phyloP scores from a whole-genome alignment of 2,329 filamentous ascomycete species.

The Aspergillus felis region DNA sequence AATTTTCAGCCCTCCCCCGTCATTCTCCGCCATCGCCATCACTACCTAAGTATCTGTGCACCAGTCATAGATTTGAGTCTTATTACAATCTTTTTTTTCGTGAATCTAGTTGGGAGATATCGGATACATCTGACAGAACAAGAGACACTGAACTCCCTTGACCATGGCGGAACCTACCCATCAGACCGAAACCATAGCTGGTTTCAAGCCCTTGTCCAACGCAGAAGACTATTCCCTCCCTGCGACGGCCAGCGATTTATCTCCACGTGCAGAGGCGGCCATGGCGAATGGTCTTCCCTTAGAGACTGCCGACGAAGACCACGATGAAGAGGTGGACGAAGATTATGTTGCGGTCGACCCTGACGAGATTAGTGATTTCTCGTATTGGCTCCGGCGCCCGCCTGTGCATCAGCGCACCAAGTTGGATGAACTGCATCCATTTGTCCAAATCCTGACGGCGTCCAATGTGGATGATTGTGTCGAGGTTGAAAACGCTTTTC shows the following conservation, averaged over 20 bases:
- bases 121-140: background rate
- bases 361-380: constrained; percentile 37
- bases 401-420: constrained; percentile 34
- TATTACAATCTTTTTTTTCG: background rate
- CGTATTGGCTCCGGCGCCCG: constrained; percentile 40
- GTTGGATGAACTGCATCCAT: constrained; percentile 63
- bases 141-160: background rate
- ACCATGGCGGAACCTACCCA: constrained; percentile 10
- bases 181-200: constrained; percentile 27
- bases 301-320: constrained; percentile 25
- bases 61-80: background rate
- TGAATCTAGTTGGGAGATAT: background rate
- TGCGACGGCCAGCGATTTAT: constrained; percentile 24
- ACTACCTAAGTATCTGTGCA: background rate
- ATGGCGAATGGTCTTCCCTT: constrained; percentile 29
- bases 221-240: constrained; percentile 25
- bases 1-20: background rate
- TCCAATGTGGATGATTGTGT: constrained; percentile 52
- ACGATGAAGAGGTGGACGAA: constrained; percentile 36
- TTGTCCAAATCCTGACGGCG: constrained; percentile 66
- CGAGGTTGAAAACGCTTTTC: constrained; percentile 57
- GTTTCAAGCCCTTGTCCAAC: constrained; percentile 30
- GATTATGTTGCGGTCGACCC: constrained; percentile 42
- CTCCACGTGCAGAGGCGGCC: constrained; percentile 24
- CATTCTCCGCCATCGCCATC: background rate